Evolutionary conservation across 1,139 yeast species (phyloP).

Genomic region (Blastobotrys petasosporus): DNA sequence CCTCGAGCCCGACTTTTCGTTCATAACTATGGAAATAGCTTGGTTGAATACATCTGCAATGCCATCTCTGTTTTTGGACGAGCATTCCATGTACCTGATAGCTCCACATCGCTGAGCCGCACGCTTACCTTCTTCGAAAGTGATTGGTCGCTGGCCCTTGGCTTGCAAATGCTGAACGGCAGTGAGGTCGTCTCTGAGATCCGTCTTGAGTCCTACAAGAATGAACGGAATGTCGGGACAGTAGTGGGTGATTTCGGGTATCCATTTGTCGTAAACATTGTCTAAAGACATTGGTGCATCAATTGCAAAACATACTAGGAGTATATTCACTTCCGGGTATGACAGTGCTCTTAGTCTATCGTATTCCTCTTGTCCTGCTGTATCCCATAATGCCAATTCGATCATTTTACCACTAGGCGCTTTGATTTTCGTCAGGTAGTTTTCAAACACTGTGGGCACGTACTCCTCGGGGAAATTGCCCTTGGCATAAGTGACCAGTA

Average conservation of each 20-base stretch:
- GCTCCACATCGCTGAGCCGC: conserved; percentile 68
- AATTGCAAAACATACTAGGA: conserved; percentile 70
- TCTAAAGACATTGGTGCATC: conserved; percentile 59
- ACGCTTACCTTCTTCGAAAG: conserved; percentile 39
- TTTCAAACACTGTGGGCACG: conserved; percentile 89
- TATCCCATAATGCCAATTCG: conserved; percentile 83
- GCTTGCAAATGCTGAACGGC: conserved; percentile 24
- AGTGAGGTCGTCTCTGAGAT: conserved; percentile 42
- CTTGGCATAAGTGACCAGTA: conserved; percentile 73
- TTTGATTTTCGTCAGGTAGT: conserved; percentile 61
- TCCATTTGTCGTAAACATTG: conserved; percentile 78
- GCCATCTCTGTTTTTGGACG: conserved; percentile 65
- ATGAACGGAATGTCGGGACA: conserved; percentile 75
- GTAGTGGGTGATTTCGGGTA: conserved; percentile 77
- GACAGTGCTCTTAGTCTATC: conserved; percentile 77
- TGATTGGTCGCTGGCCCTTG: conserved; percentile 40
- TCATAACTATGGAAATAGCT: conserved; percentile 25
- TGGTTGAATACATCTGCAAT: conserved; percentile 59
- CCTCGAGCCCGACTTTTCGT: conserved; percentile 13
- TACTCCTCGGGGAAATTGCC: conserved; percentile 69
- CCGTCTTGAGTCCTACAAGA: conserved; percentile 75
- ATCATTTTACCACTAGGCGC: conserved; percentile 52
- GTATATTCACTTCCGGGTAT: conserved; percentile 74
- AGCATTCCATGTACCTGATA: conserved; percentile 69
- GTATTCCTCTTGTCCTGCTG: conserved; percentile 93